phyloP scores from a whole-genome alignment of 2,329 filamentous ascomycete genomes.

The Microcera coccophila region DNA sequence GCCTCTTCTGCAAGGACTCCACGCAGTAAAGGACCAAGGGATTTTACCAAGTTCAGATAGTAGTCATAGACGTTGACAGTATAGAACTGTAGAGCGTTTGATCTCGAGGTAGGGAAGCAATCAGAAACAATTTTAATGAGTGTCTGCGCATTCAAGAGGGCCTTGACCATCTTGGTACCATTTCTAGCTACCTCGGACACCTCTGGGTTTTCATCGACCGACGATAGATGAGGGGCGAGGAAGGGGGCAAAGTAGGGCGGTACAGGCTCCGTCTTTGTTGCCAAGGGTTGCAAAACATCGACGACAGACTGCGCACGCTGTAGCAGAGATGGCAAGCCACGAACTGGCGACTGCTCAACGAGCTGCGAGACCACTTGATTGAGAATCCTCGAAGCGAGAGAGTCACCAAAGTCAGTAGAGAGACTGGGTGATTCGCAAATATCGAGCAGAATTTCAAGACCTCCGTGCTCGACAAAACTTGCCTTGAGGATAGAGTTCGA shows the following conservation, averaged over 20 bases:
- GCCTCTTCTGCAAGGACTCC: constrained; percentile 84
- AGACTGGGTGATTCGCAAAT: constrained; percentile 79
- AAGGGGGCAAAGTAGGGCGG: constrained; percentile 68
- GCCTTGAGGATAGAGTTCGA: constrained; percentile 68
- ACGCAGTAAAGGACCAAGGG: constrained; percentile 72
- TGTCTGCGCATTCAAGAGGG: constrained; percentile 71
- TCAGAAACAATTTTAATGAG: constrained; percentile 71
- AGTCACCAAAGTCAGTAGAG: constrained; percentile 57
- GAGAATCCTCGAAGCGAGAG: constrained; percentile 64
- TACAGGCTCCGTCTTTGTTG: constrained; percentile 45
- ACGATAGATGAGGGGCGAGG: constrained; percentile 44
- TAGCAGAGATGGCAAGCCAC: constrained; percentile 78
- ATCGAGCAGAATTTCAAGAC: constrained; percentile 79
- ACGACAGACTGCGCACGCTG: constrained; percentile 68
- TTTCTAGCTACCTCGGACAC: constrained; percentile 45
- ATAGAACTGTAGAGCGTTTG: constrained; percentile 62
- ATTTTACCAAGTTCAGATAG: constrained; percentile 69
- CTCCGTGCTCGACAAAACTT: constrained; percentile 72
- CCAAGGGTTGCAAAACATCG: constrained; percentile 63
- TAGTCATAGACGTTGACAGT: constrained; percentile 81
- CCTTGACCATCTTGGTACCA: constrained; percentile 76
- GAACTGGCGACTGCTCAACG: constrained; percentile 73
- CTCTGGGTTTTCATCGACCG: constrained; percentile 31
- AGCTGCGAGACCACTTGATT: constrained; percentile 71
- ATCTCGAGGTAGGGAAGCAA: constrained; percentile 67